Conservation (phyloP, 2,329 filamentous ascomycete genomes). For the Aplosporella prunicola region DNA sequence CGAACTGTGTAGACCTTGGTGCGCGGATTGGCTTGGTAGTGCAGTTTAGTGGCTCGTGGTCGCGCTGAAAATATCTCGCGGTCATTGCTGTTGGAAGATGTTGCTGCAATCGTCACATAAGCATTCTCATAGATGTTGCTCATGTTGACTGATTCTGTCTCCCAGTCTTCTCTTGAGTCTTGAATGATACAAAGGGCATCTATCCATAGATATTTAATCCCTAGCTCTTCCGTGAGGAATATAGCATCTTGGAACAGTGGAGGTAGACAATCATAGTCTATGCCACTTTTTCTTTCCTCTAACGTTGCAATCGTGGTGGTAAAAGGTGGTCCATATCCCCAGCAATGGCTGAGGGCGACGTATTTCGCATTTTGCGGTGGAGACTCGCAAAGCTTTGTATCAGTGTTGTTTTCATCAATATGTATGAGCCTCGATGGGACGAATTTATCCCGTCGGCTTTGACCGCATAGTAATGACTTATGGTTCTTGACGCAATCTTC, state of each 20-base stretch:
- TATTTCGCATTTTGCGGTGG: background rate
- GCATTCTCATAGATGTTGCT: constrained; percentile 5
- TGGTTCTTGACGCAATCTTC: constrained; percentile 1
- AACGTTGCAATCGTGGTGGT: constrained; percentile 1
- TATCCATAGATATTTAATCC: constrained; percentile 13
- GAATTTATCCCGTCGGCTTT: background rate
- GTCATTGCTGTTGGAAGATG: background rate
- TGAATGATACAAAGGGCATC: constrained; percentile 15
- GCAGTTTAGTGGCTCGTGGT: constrained; percentile 16
- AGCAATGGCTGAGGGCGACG: constrained; percentile 16
- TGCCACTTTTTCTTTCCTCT: background rate
- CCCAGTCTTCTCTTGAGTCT: constrained; percentile 9
- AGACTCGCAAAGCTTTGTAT: background rate
- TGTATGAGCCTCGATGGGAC: constrained; percentile 1
- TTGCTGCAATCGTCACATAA: constrained; percentile 4
- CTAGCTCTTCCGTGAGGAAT: constrained; percentile 1
- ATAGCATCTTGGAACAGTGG: constrained; percentile 12
- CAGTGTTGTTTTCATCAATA: too few species aligned
- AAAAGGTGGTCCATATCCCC: constrained; percentile 10
- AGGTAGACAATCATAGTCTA: background rate
- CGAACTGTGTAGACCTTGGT: constrained; percentile 19
- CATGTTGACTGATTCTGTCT: constrained; percentile 7
- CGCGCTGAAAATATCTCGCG: background rate
- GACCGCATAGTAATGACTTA: background rate
- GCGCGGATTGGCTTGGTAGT: constrained; percentile 19